Percentiles rank a stretch among this genome's conserved stretches.
phyloP scores from a whole-genome alignment of 768 basidiomycete genomes.

The Suillus hirtellus region DNA sequence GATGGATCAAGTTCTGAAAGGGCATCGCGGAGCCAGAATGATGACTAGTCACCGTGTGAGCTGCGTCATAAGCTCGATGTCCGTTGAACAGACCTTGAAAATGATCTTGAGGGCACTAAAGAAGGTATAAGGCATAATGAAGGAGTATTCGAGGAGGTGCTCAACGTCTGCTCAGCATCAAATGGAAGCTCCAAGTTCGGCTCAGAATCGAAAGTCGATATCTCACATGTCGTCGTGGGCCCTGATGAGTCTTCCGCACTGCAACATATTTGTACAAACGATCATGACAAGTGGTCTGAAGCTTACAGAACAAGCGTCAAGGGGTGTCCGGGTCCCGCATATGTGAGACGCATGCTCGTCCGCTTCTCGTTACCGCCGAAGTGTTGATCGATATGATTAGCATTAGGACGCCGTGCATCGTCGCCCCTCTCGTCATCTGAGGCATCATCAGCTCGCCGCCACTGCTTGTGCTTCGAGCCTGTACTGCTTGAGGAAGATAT shows the following conservation, averaged over 20 bases:
- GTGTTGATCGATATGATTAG: conserved; percentile 54
- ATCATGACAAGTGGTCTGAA: conserved; percentile 4
- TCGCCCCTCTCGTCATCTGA: conserved; percentile 44
- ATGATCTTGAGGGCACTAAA: conserved; percentile 76
- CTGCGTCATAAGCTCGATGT: background rate
- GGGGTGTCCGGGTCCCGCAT: conserved; percentile 75
- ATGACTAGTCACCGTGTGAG: conserved; percentile 39
- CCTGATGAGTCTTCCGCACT: conserved; percentile 80
- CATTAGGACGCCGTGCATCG: conserved; percentile 19
- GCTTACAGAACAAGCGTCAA: conserved; percentile 78
- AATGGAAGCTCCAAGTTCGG: conserved; percentile 80
- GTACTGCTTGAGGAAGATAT: conserved; percentile 31
- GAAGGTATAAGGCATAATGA: conserved; percentile 9
- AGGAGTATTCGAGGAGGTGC: conserved; percentile 12
- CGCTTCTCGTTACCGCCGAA: conserved; percentile 59
- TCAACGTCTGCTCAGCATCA: conserved; percentile 61
- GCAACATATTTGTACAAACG: conserved; percentile 4
- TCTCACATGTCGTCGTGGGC: conserved; percentile 85
- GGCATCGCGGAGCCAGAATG: conserved; percentile 93
- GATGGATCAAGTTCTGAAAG: conserved; percentile 89
- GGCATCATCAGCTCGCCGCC: conserved; percentile 48
- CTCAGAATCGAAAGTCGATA: conserved; percentile 83
- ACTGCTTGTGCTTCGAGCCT: conserved; percentile 45
- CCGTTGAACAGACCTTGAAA: conserved; percentile 59
- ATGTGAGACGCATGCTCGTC: conserved; percentile 86